A percentile compares a stretch with the other conserved stretches of the same genome.
Conservation (phyloP, 164 flowering plant genomes). For the Warburgia ugandensis region DNA sequence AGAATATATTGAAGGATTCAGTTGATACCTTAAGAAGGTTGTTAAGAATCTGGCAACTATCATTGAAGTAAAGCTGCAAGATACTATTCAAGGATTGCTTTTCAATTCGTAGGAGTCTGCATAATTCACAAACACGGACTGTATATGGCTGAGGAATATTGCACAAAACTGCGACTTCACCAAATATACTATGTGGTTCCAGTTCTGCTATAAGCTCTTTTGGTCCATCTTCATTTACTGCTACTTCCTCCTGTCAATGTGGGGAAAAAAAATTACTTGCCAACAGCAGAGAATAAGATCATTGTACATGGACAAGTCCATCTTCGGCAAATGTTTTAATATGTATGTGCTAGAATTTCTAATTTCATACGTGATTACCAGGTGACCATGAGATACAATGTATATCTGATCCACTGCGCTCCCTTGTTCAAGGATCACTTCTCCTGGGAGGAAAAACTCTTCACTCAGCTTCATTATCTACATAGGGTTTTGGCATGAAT, state of each 20-base stretch:
- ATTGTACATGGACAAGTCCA: neutral
- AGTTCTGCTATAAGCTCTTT: constrained; percentile 22
- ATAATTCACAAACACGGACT: constrained; percentile 33
- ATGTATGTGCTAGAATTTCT: too few species aligned
- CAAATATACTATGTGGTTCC: constrained; percentile 25
- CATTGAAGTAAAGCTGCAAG: constrained; percentile 28
- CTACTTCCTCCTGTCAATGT: constrained; percentile 31
- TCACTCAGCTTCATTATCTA: constrained; percentile 20
- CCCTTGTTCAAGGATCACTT: constrained; percentile 22
- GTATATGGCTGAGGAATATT: constrained; percentile 36
- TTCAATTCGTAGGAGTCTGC: constrained; percentile 36
- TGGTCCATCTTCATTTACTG: constrained; percentile 21
- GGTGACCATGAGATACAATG: constrained; percentile 17
- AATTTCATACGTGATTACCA: constrained; percentile 15
- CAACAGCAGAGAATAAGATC: neutral
- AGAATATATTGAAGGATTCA: neutral
- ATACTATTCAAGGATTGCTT: constrained; percentile 30
- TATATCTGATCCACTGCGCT: constrained; percentile 23
- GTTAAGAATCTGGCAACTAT: constrained; percentile 25
- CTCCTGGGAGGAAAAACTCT: constrained; percentile 25
- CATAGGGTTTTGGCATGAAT: neutral
- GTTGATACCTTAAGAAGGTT: constrained; percentile 33
- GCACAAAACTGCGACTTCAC: constrained; percentile 39
- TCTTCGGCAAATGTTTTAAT: too few species aligned
- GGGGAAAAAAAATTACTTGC: neutral